Evolutionary conservation across 139 green algal genomes (phyloP).

Genomic region (Chlamydomonas eustigma): DNA sequence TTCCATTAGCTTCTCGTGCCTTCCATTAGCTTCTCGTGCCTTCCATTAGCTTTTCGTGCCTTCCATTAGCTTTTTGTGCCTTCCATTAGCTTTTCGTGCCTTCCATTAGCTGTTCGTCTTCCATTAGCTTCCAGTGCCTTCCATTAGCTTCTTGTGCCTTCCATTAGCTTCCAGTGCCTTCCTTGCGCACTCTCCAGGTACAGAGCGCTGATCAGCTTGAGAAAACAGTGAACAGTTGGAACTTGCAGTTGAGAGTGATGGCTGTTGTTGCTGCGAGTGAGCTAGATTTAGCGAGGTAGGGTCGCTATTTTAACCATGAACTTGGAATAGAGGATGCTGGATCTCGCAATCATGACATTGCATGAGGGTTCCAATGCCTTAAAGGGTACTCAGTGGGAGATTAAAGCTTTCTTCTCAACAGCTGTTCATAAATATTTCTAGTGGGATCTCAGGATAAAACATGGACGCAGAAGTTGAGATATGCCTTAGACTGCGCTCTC

Average conservation of each 20-base stretch:
- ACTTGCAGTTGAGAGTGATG: not conserved
- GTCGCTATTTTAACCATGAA: not conserved
- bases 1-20: not conserved
- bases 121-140: not conserved
- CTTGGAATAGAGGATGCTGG: not conserved
- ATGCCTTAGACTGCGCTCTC: too few relatives aligned
- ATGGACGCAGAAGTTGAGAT: too few relatives aligned
- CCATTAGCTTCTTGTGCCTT: not conserved
- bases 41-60: not conserved
- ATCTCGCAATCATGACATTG: not conserved
- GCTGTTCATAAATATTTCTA: too few relatives aligned
- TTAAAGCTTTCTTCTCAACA: too few relatives aligned
- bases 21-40: not conserved
- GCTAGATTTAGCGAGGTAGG: not conserved
- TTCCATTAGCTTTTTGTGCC: not conserved
- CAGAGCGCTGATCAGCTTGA: not conserved
- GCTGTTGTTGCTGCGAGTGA: not conserved
- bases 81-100: not conserved
- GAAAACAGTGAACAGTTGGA: not conserved
- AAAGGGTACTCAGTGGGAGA: not conserved
- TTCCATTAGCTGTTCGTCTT: not conserved
- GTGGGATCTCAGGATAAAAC: not conserved
- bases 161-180: not conserved
- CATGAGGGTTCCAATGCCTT: not conserved
- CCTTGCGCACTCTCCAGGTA: not conserved